These are phyloP conservation scores for Dothideomycetes sp. DNA, from an alignment of 2,329 filamentous ascomycete species.

Conservation along the genomic window DNA sequence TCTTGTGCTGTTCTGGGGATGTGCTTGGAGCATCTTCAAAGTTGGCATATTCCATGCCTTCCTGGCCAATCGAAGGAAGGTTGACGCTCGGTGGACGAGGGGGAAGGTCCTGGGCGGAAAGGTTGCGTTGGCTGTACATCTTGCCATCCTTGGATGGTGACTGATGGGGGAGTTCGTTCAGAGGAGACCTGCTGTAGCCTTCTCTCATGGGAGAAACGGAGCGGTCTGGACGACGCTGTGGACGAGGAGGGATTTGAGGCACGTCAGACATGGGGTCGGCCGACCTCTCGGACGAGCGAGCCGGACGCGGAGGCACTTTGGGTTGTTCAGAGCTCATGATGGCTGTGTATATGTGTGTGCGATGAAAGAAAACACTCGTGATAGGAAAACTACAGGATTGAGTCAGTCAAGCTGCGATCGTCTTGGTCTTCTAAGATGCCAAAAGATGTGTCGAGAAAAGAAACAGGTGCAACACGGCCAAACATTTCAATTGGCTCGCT, in stretches of 20 bases:
- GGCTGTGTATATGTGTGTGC: background rate
- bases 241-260: conserved; percentile 73
- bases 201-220: conserved; percentile 68
- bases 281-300: conserved; percentile 41
- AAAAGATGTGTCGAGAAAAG: background rate
- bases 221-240: conserved; percentile 59
- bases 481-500: conserved; percentile 9
- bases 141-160: conserved; percentile 30
- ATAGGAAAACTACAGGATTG: conserved; percentile 3
- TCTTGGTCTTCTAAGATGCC: conserved; percentile 5
- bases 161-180: conserved; percentile 57
- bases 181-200: conserved; percentile 73
- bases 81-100: conserved; percentile 69
- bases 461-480: background rate
- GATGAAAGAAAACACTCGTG: conserved; percentile 1
- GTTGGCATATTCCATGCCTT: conserved; percentile 79
- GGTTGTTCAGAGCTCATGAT: conserved; percentile 31
- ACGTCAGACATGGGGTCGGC: conserved; percentile 41
- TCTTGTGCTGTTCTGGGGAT: conserved; percentile 64
- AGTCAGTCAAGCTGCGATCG: no score
- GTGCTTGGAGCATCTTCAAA: conserved; percentile 34
- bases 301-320: conserved; percentile 54
- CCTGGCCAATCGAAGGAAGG: conserved; percentile 78
- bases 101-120: conserved; percentile 41
- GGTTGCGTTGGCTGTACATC: conserved; percentile 23